These are phyloP conservation scores for Trichoderma simmonsii DNA, from an alignment of 2,329 filamentous ascomycete species.

Conservation along the genomic window DNA sequence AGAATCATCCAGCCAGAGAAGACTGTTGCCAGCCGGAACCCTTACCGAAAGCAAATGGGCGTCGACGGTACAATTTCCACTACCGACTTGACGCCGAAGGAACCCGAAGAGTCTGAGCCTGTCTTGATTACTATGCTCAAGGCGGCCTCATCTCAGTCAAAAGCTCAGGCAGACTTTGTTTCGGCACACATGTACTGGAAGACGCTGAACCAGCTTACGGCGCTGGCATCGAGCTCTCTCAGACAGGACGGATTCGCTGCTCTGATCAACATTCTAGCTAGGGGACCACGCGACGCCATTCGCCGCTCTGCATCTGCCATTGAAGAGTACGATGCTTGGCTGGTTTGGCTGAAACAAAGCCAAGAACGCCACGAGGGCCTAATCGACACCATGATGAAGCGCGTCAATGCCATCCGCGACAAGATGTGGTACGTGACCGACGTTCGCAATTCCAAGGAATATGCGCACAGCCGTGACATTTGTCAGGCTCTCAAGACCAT, in stretches of 20 bases:
- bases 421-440: constrained; percentile 99
- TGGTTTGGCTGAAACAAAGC: constrained; percentile 79
- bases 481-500: constrained; percentile 88
- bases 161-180: constrained; percentile 77
- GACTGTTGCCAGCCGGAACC: constrained; percentile 56
- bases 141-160: constrained; percentile 72
- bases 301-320: constrained; percentile 68
- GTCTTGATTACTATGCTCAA: constrained; percentile 71
- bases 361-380: constrained; percentile 73
- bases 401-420: constrained; percentile 73
- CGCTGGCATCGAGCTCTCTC: constrained; percentile 57
- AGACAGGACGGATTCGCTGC: constrained; percentile 67
- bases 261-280: constrained; percentile 69
- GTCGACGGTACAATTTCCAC: constrained; percentile 19
- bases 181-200: constrained; percentile 83
- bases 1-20: constrained; percentile 51
- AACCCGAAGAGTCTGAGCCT: constrained; percentile 44
- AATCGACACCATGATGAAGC: constrained; percentile 71
- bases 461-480: constrained; percentile 82
- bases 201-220: constrained; percentile 70
- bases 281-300: constrained; percentile 67
- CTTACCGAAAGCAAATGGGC: constrained; percentile 45
- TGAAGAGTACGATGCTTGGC: constrained; percentile 76
- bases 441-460: constrained; percentile 83
- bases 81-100: constrained; percentile 18